phyloP scores from a whole-genome alignment of 371 early-diverging fungal genomes.

The Paraphysoderma sedebokerense region DNA sequence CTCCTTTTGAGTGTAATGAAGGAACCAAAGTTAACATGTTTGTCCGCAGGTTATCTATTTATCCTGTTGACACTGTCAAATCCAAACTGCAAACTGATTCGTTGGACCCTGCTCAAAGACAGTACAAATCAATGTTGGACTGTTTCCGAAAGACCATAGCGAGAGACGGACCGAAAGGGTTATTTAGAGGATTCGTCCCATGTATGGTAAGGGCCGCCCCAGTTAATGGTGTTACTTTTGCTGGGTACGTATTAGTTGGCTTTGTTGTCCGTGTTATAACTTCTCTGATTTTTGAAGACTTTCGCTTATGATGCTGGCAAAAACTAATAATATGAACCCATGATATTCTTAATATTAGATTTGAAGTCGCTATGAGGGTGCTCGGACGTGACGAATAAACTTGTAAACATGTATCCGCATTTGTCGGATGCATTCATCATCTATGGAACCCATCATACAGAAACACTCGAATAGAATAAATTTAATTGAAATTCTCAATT shows the following conservation, averaged over 20 bases:
- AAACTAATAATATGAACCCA: not conserved
- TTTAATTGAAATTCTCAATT: too few relatives aligned
- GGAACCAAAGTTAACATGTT: not conserved
- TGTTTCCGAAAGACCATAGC: constrained; percentile 21
- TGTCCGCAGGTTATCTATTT: not conserved
- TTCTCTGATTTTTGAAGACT: too few relatives aligned
- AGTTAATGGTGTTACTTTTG: constrained; percentile 32
- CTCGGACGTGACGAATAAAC: not conserved
- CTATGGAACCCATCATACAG: too few relatives aligned
- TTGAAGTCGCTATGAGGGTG: constrained; percentile 1
- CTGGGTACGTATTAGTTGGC: constrained; percentile 20
- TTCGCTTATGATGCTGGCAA: too few relatives aligned
- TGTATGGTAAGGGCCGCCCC: constrained; percentile 35
- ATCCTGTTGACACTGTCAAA: constrained; percentile 20
- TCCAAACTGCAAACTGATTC: constrained; percentile 28
- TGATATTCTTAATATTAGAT: not conserved
- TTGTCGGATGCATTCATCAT: too few relatives aligned
- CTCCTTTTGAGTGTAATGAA: not conserved
- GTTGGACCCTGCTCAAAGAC: constrained; percentile 11
- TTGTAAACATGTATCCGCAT: too few relatives aligned
- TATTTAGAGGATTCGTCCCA: constrained; percentile 25
- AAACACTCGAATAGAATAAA: too few relatives aligned
- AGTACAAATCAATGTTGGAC: constrained; percentile 17
- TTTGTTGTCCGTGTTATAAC: too few relatives aligned
- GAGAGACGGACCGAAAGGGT: constrained; percentile 20